Percentiles rank a stretch among this genome's conserved stretches.
Conservation (phyloP, 148 eudicot species). For the Rhododendron griersonianum region DNA sequence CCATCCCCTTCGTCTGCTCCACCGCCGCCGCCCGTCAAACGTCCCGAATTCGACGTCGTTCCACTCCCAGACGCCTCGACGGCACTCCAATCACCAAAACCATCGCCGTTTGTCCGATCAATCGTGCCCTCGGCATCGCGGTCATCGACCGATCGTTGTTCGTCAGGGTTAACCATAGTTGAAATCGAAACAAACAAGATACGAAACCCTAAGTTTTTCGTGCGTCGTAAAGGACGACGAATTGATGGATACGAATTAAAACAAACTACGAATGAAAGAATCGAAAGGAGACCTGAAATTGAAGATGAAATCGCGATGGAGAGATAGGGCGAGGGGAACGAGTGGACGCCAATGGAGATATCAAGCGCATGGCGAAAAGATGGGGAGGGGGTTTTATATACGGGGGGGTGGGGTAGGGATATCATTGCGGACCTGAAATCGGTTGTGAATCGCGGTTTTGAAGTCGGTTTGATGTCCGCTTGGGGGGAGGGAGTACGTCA, state of each 20-base stretch:
- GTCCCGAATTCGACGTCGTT: background rate
- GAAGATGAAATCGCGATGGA: background rate
- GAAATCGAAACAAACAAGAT: background rate
- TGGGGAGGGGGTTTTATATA: background rate
- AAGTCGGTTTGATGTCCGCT: slow-evolving; percentile 5
- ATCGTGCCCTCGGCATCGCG: slow-evolving; percentile 17
- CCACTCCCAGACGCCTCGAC: slow-evolving; percentile 9
- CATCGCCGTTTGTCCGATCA: slow-evolving; percentile 14
- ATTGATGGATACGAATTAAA: background rate
- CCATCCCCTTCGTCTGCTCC: slow-evolving; percentile 47
- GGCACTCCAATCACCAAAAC: slow-evolving; percentile 14
- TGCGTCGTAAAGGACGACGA: background rate
- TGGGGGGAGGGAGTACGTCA: background rate
- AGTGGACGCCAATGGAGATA: background rate
- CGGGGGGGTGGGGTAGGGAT: background rate
- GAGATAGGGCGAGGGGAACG: background rate
- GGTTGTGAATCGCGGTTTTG: slow-evolving; percentile 8
- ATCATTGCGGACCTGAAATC: slow-evolving; percentile 7
- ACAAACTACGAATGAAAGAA: background rate
- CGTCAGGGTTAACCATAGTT: slow-evolving; percentile 34
- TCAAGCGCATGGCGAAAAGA: background rate
- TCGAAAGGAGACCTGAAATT: background rate
- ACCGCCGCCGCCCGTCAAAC: slow-evolving; percentile 13
- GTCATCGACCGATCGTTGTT: slow-evolving; percentile 34
- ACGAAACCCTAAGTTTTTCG: slow-evolving; percentile 8